These are phyloP conservation scores for Taphrina betulina DNA, from an alignment of 1,139 yeast genomes.

Conservation along the genomic window DNA sequence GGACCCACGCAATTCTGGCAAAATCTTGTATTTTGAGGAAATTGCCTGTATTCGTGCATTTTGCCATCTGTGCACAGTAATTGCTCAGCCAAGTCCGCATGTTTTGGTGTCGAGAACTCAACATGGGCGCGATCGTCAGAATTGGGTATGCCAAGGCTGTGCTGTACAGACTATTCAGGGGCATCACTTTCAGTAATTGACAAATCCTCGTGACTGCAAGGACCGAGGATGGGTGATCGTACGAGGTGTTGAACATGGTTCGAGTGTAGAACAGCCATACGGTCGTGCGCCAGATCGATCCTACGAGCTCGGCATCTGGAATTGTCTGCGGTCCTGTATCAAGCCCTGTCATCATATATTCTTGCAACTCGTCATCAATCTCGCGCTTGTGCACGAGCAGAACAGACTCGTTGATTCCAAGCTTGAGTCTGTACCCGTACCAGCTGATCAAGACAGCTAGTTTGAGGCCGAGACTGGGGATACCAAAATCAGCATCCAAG, in stretches of 20 bases:
- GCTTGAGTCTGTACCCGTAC: not conserved
- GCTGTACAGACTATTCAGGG: conserved; percentile 14
- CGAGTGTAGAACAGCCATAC: conserved; percentile 19
- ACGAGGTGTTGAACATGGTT: not conserved
- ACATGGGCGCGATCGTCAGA: conserved; percentile 21
- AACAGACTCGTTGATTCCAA: not conserved
- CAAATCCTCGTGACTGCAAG: conserved; percentile 2
- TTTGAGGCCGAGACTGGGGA: conserved; percentile 19
- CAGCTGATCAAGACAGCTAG: conserved; percentile 16
- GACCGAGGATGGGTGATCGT: conserved; percentile 1
- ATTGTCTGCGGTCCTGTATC: not conserved
- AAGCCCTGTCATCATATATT: not conserved
- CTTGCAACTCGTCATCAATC: conserved; percentile 6
- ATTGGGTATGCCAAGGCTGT: conserved; percentile 23
- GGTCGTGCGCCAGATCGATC: conserved; percentile 22
- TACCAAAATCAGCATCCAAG: conserved; percentile 13
- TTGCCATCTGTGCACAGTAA: conserved; percentile 4
- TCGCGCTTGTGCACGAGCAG: not conserved
- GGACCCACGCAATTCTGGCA: conserved; percentile 14
- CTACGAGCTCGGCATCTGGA: conserved; percentile 6
- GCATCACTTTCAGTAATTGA: conserved; percentile 10
- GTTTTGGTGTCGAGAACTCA: not conserved
- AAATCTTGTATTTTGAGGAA: conserved; percentile 22
- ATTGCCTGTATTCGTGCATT: conserved; percentile 15
- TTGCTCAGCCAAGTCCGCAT: conserved; percentile 21